phyloP scores from a whole-genome alignment of 768 basidiomycete genomes.

The Naganishia antarctica region DNA sequence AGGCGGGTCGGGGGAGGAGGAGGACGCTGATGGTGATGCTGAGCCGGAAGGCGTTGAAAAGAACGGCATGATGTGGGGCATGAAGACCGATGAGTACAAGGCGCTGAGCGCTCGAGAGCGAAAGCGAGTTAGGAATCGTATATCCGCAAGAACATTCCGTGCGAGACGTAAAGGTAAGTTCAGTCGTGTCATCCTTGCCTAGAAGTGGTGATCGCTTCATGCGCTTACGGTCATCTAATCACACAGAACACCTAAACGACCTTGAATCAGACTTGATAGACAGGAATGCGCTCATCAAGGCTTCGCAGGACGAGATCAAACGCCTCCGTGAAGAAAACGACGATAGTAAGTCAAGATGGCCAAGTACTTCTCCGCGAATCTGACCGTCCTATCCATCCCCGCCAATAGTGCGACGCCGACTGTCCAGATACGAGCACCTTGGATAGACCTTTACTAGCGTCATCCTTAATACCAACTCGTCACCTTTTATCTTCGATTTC shows the following conservation, averaged over 20 bases:
- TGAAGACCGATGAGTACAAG: constrained; percentile 45
- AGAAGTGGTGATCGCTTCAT: background rate
- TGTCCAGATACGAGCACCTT: constrained; percentile 2
- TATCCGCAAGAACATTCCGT: constrained; percentile 47
- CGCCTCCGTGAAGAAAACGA: constrained; percentile 20
- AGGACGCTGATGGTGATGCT: constrained; percentile 37
- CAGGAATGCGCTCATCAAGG: constrained; percentile 19
- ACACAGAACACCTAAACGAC: constrained; percentile 16
- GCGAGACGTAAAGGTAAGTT: constrained; percentile 47
- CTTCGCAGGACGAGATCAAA: constrained; percentile 21
- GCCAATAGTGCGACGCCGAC: constrained; percentile 2
- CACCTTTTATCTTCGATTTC: background rate
- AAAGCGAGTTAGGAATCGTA: constrained; percentile 47
- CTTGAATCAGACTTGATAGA: constrained; percentile 20
- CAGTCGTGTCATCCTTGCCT: constrained; percentile 22
- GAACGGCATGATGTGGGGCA: constrained; percentile 49
- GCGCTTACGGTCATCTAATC: background rate
- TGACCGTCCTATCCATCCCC: background rate
- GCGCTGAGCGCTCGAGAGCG: constrained; percentile 43
- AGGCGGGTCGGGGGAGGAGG: constrained; percentile 35
- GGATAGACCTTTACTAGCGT: background rate
- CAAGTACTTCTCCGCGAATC: no score
- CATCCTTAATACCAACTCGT: background rate
- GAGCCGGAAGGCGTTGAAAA: constrained; percentile 44
- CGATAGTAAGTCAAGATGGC: constrained; percentile 25